Conservation (phyloP, 805 yeast species). For the Yarrowia divulgata region DNA sequence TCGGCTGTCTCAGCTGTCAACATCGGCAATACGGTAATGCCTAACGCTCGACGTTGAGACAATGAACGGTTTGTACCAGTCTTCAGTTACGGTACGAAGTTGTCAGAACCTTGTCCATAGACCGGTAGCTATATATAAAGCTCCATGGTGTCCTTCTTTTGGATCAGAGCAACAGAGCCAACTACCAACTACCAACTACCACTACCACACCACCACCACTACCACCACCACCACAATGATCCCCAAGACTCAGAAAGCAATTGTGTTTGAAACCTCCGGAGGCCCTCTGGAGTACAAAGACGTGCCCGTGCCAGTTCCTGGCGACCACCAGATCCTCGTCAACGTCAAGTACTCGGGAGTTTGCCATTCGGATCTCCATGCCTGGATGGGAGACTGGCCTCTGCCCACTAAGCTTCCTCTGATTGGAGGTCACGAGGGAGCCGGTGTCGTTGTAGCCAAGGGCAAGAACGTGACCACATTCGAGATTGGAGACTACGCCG, state of each 20-base stretch:
- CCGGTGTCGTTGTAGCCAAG: constrained; percentile 81
- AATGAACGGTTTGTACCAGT: no score
- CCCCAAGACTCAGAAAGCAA: constrained; percentile 75
- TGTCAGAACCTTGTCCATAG: no score
- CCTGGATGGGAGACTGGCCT: constrained; percentile 96
- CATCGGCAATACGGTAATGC: no score
- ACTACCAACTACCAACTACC: neutral
- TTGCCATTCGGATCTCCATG: constrained; percentile 93
- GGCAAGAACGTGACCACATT: constrained; percentile 74
- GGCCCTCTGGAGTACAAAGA: constrained; percentile 73
- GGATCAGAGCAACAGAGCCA: no score
- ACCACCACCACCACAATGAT: constrained; percentile 44
- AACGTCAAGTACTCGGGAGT: constrained; percentile 89
- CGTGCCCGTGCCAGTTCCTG: constrained; percentile 81
- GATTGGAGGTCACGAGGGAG: constrained; percentile 92
- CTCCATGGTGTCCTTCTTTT: no score
- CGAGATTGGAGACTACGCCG: constrained; percentile 81
- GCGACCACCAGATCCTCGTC: constrained; percentile 76
- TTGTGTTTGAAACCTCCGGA: constrained; percentile 68
- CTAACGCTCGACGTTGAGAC: no score
- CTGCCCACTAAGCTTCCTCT: constrained; percentile 73
- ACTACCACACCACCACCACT: neutral
- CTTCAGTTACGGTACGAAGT: no score
- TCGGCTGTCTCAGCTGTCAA: no score
- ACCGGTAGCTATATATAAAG: no score